Evolutionary conservation across 169 alveolate genomes (phyloP), one percentile per base, ranked within the genome.

Genomic region (Plasmodium relictum): DNA sequence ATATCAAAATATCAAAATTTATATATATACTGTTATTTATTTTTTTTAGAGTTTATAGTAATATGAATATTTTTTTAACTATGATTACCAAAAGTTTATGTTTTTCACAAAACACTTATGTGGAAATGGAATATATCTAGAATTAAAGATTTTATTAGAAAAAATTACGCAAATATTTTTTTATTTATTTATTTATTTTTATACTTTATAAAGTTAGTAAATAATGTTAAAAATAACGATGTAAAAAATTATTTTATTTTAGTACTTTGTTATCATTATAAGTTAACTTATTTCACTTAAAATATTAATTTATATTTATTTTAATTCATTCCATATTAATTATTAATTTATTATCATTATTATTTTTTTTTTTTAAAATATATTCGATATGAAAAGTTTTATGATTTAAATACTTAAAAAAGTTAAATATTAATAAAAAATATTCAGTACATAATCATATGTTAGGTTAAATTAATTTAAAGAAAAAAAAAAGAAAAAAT

Each of bases 51-150:
- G 72, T 76, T 4, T 62, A 76, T 52, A 54, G 45, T n/a, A 68
- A 16, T 41, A 65, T 76, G 73, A 48, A 76, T 7, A 18, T 22
- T 12, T 76, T 76, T 54, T 24, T 45, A 45, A 76, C 22, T 61
- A 44, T 12, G 48, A 76, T 52, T 76, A 48, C 41, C 71, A 63
- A 24, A 76, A 45, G 26, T 68, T 76, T 18, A 62, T 68, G 37
- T 76, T 62, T 63, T 12, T 76, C 41, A 76, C 88, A 44, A 76
- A 76, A 24, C 88, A 76, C 54, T 63, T 76, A 61, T 76, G 88
- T 63, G 88, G 88, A 16, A 76, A 76, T 56, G 88, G 88, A 10
- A 76, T 68, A 18, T 74, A 76, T 54, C 26, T 76, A 44, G 88
- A 74, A 10, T 24, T 76, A 62, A 50, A 62, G 88, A 62, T 56